Percentiles rank a stretch among this genome's conserved stretches.
These are phyloP conservation scores for Boletus reticulatus DNA, from an alignment of 768 basidiomycete genomes.

Conservation along the genomic window DNA sequence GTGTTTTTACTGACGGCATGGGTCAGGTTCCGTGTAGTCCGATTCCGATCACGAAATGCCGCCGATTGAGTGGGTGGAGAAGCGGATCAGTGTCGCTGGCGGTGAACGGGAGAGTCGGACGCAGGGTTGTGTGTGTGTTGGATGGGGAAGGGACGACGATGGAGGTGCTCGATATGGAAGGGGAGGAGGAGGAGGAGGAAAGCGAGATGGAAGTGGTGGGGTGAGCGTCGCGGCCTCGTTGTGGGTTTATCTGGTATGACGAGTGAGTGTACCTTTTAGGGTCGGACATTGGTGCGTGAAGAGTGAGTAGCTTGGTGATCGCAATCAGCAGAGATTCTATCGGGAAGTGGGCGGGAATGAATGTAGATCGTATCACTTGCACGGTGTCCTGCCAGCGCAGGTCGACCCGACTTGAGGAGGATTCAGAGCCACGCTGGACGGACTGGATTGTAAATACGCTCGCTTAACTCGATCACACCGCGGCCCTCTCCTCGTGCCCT, in stretches of 20 bases:
- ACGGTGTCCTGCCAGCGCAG: too few species aligned
- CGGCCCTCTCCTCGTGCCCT: conserved; percentile 62
- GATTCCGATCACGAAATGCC: conserved; percentile 55
- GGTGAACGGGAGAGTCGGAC: conserved; percentile 71
- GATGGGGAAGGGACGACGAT: conserved; percentile 59
- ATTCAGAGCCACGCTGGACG: conserved; percentile 20
- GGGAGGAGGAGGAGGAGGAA: conserved; percentile 45
- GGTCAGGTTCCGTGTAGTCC: conserved; percentile 47
- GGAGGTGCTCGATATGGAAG: conserved; percentile 80
- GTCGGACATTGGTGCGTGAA: conserved; percentile 46
- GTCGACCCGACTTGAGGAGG: conserved; percentile 6
- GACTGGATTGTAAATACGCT: conserved; percentile 37
- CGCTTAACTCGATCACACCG: conserved; percentile 40
- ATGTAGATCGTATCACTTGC: conserved; percentile 22
- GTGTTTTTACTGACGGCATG: conserved; percentile 34
- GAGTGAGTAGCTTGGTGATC: conserved; percentile 19
- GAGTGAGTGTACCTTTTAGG: conserved; percentile 34
- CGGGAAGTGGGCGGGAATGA: conserved; percentile 33
- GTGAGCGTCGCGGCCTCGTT: conserved; percentile 28
- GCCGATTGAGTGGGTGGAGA: conserved; percentile 52
- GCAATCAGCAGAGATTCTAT: conserved; percentile 26
- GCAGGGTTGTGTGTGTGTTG: conserved; percentile 73
- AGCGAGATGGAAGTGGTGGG: conserved; percentile 24
- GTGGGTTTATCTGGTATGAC: conserved; percentile 13
- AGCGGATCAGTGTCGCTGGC: conserved; percentile 56